Evolutionary conservation across 352 stramenopile species (phyloP).

Genomic region (Globisporangium solare): DNA sequence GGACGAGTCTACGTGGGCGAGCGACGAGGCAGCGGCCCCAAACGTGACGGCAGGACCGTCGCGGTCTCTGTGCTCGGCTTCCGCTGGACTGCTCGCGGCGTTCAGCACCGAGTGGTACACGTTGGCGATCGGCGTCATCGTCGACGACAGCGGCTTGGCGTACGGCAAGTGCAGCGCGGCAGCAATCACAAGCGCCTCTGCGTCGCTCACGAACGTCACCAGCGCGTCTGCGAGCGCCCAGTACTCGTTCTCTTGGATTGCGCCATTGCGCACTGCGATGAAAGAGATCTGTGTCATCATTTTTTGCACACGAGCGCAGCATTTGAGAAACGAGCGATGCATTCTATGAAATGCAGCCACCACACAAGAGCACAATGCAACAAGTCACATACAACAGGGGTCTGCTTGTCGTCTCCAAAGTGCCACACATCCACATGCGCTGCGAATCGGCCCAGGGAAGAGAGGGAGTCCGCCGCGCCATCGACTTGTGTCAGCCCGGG

Average conservation of each 20-base stretch:
- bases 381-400: background rate
- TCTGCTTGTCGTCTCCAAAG: background rate
- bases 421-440: slow-evolving; percentile 10
- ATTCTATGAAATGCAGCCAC: no score
- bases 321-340: no score
- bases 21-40: background rate
- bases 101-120: slow-evolving; percentile 41
- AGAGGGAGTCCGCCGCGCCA: background rate
- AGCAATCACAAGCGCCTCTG: slow-evolving; percentile 34
- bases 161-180: slow-evolving; percentile 56
- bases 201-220: slow-evolving; percentile 26
- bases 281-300: slow-evolving; percentile 19
- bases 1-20: slow-evolving; percentile 21
- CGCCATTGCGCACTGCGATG: slow-evolving; percentile 30
- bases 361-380: no score
- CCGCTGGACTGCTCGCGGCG: background rate
- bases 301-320: no score
- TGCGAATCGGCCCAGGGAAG: slow-evolving; percentile 2
- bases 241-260: slow-evolving; percentile 16
- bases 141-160: slow-evolving; percentile 27
- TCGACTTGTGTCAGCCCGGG: slow-evolving; percentile 7
- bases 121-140: slow-evolving; percentile 18
- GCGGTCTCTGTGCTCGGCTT: background rate
- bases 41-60: slow-evolving; percentile 3
- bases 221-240: slow-evolving; percentile 51